These are phyloP conservation scores for Rhizopus delemar DNA, from an alignment of 371 early-diverging fungal genomes.

Conservation along the genomic window DNA sequence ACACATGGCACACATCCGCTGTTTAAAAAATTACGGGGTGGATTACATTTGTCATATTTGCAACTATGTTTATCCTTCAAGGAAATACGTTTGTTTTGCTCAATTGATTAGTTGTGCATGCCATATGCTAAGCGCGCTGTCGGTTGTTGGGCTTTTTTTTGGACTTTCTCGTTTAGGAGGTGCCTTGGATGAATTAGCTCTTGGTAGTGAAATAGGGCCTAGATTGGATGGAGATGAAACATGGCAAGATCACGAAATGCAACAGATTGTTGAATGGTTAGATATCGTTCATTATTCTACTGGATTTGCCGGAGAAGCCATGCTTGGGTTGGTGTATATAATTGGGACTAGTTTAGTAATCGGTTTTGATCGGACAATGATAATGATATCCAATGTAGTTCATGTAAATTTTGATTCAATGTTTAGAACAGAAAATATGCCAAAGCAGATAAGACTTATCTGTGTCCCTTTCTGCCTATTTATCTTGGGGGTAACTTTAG, in stretches of 20 bases:
- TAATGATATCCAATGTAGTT: conserved; percentile 33
- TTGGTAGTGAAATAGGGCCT: conserved; percentile 40
- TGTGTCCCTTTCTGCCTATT: conserved; percentile 16
- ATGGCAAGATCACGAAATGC: conserved; percentile 51
- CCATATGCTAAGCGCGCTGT: conserved; percentile 34
- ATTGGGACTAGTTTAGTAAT: conserved; percentile 39
- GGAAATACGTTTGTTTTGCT: conserved; percentile 15
- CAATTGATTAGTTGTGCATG: conserved; percentile 20
- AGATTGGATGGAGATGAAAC: conserved; percentile 48
- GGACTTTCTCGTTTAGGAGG: conserved; percentile 38
- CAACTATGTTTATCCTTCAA: conserved; percentile 26
- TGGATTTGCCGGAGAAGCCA: conserved; percentile 40
- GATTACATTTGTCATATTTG: conserved; percentile 26
- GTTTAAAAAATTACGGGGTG: conserved; percentile 16
- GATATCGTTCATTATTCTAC: conserved; percentile 45
- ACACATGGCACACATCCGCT: conserved; percentile 29
- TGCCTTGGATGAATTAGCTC: conserved; percentile 35
- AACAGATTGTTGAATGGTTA: conserved; percentile 39
- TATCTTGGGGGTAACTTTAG: conserved; percentile 29
- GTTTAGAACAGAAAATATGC: background rate
- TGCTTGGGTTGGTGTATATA: conserved; percentile 41
- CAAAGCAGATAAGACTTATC: conserved; percentile 12
- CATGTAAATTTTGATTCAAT: conserved; percentile 27
- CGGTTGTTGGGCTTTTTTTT: conserved; percentile 36
- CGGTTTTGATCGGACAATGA: conserved; percentile 32